Evolutionary conservation across 192 early-diverging fungal species (phyloP).

Genomic region (Allomyces javanicus): DNA sequence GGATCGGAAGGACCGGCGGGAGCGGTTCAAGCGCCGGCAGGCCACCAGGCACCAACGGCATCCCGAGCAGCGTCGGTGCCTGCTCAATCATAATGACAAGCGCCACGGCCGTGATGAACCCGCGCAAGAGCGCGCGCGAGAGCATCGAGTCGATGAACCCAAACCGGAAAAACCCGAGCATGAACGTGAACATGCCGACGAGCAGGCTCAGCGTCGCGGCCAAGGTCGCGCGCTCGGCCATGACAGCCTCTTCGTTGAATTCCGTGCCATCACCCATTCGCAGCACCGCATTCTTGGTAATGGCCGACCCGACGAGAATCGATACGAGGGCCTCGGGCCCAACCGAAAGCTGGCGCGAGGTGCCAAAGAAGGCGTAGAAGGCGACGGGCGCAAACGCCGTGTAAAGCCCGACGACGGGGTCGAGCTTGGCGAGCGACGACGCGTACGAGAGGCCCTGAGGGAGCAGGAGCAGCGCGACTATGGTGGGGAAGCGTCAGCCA

Average conservation of each 20-base stretch:
- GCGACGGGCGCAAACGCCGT: constrained; percentile 63
- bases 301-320: constrained; percentile 59
- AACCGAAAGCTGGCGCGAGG: constrained; percentile 79
- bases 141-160: constrained; percentile 97
- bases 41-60: constrained; percentile 4
- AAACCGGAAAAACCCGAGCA: constrained; percentile 83
- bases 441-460: constrained; percentile 75
- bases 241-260: constrained; percentile 8
- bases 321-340: constrained; percentile 88
- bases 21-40: too few species aligned
- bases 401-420: constrained; percentile 80
- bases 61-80: constrained; percentile 51
- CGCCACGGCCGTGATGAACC: constrained; percentile 89
- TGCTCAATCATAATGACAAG: constrained; percentile 83
- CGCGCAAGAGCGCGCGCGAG: constrained; percentile 75
- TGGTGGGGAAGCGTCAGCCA: too few species aligned
- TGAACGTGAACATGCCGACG: constrained; percentile 83
- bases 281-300: constrained; percentile 29
- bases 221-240: constrained; percentile 28
- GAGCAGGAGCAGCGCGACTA: constrained; percentile 48
- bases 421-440: constrained; percentile 59
- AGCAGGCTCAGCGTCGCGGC: constrained; percentile 60
- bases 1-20: not conserved
- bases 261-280: constrained; percentile 16
- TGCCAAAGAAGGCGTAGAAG: constrained; percentile 79